phyloP scores from a whole-genome alignment of 768 basidiomycete genomes.

The Hysterangium stoloniferum region DNA sequence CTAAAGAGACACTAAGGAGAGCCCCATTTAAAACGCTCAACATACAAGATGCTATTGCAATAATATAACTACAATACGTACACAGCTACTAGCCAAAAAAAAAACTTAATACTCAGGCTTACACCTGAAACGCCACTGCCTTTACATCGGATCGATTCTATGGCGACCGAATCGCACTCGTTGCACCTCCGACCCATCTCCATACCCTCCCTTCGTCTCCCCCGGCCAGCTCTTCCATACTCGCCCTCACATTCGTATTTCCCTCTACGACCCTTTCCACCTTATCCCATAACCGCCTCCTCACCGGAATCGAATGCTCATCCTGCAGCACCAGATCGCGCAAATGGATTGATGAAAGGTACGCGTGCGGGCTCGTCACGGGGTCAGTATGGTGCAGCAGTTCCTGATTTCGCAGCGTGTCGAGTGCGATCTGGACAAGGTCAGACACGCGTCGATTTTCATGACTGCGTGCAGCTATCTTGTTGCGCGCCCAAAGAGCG shows the following conservation, averaged over 20 bases:
- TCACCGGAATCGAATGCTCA: slow-evolving; percentile 61
- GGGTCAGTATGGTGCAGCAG: slow-evolving; percentile 77
- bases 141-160: background rate
- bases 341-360: slow-evolving; percentile 78
- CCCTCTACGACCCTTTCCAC: slow-evolving; percentile 83
- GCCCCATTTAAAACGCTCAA: background rate
- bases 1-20: too few relatives aligned
- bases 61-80: slow-evolving; percentile 4
- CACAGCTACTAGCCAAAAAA: background rate
- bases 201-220: slow-evolving; percentile 89
- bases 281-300: slow-evolving; percentile 68
- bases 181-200: slow-evolving; percentile 72
- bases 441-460: slow-evolving; percentile 62
- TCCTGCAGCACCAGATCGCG: slow-evolving; percentile 80
- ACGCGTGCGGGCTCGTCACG: slow-evolving; percentile 61
- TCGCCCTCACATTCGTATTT: slow-evolving; percentile 84
- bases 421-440: slow-evolving; percentile 72
- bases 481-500: slow-evolving; percentile 24
- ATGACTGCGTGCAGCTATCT: slow-evolving; percentile 42
- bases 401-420: slow-evolving; percentile 77
- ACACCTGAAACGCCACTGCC: too few relatives aligned
- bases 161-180: background rate
- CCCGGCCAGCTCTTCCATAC: slow-evolving; percentile 73
- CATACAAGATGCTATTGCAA: background rate
- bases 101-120: too few relatives aligned